These are phyloP conservation scores for Bacidia gigantensis DNA, from an alignment of 495 filamentous ascomycete genomes.

Conservation along the genomic window DNA sequence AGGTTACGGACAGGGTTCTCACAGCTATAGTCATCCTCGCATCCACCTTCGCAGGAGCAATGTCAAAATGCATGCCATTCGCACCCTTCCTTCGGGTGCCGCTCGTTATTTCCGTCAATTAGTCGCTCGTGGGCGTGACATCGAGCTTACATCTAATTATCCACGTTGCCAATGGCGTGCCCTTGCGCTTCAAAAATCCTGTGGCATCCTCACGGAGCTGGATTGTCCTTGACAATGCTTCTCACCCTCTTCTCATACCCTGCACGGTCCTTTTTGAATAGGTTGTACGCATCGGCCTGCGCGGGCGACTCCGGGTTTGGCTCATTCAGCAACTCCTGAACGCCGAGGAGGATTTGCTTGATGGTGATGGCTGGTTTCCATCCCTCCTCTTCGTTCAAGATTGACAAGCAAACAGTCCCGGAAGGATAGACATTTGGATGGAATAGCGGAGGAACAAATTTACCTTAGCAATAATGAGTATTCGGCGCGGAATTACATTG, in stretches of 20 bases:
- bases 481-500: neutral
- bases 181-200: no score
- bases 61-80: no score
- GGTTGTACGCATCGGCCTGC: slow-evolving; percentile 93
- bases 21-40: no score
- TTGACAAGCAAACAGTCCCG: slow-evolving; percentile 92
- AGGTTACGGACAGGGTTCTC: no score
- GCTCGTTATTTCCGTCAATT: no score
- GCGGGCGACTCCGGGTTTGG: slow-evolving; percentile 95
- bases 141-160: no score
- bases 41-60: no score
- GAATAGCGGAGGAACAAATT: slow-evolving; percentile 92
- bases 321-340: slow-evolving; percentile 89
- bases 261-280: slow-evolving; percentile 78
- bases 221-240: slow-evolving; percentile 78
- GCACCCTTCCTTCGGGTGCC: no score
- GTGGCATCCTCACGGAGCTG: slow-evolving; percentile 37
- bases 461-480: slow-evolving; percentile 44
- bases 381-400: slow-evolving; percentile 95
- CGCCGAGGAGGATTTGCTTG: slow-evolving; percentile 89
- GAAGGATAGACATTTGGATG: slow-evolving; percentile 99
- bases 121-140: no score
- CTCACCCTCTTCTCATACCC: slow-evolving; percentile 83
- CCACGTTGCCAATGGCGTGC: no score
- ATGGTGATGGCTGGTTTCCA: slow-evolving; percentile 98